Evolutionary conservation across 2,329 filamentous ascomycete species (phyloP).

Genomic region (Gaeumannomyces tritici): DNA sequence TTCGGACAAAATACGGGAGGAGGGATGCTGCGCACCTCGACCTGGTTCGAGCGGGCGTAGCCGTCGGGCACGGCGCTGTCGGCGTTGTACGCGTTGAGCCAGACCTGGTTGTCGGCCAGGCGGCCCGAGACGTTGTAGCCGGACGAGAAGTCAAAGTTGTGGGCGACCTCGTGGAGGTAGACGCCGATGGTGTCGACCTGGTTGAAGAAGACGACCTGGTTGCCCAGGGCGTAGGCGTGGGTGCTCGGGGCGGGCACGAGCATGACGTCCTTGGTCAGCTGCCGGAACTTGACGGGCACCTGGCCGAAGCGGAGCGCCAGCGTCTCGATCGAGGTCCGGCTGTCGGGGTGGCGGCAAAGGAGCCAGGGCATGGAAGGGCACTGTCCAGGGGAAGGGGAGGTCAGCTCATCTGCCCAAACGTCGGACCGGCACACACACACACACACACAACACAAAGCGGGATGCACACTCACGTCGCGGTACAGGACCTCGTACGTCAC

Average conservation of each 20-base stretch:
- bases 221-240: slow-evolving; percentile 5
- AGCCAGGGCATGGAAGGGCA: slow-evolving; percentile 6
- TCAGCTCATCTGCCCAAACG: neutral
- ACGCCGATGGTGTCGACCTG: slow-evolving; percentile 1
- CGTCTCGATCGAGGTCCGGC: neutral
- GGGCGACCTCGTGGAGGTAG: slow-evolving; percentile 6
- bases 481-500: slow-evolving; percentile 5
- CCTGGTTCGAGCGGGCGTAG: slow-evolving; percentile 4
- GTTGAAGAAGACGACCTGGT: slow-evolving; percentile 7
- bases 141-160: slow-evolving; percentile 4
- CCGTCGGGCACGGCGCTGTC: slow-evolving; percentile 5
- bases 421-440: too few species aligned
- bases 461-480: neutral
- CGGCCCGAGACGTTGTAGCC: slow-evolving; percentile 1
- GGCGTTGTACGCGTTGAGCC: slow-evolving; percentile 4
- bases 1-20: neutral
- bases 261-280: slow-evolving; percentile 4
- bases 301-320: slow-evolving; percentile 3
- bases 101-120: neutral
- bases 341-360: slow-evolving; percentile 5
- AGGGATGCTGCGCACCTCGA: neutral
- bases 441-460: too few species aligned
- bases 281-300: slow-evolving; percentile 5
- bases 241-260: neutral
- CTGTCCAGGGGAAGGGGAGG: neutral